phyloP scores from a whole-genome alignment of 1,284 basidiomycete genomes.

The Trametes pubescens region DNA sequence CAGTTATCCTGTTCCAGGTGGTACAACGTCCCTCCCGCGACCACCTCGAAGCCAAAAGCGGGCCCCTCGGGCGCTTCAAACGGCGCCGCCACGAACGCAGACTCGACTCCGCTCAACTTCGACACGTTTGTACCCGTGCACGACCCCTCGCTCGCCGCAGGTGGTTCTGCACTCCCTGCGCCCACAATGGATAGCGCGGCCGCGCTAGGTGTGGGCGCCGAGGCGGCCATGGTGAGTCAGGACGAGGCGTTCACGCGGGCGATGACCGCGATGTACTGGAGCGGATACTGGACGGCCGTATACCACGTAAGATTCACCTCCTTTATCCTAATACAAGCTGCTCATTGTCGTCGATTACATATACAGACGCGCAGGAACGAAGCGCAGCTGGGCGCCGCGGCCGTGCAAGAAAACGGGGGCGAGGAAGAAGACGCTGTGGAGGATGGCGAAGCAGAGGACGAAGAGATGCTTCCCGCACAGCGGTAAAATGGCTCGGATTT shows the following conservation, averaged over 20 bases:
- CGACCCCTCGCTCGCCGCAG: constrained; percentile 62
- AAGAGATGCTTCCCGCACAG: constrained; percentile 41
- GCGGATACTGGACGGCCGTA: constrained; percentile 84
- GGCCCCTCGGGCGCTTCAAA: background rate
- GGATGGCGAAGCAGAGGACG: constrained; percentile 41
- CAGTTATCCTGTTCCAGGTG: constrained; percentile 54
- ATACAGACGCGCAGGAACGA: constrained; percentile 32
- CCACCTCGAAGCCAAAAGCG: constrained; percentile 36
- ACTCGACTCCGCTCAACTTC: constrained; percentile 73
- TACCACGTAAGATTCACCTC: constrained; percentile 62
- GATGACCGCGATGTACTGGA: constrained; percentile 81
- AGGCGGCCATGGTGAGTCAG: constrained; percentile 55
- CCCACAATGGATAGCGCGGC: constrained; percentile 35
- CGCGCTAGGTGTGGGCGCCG: constrained; percentile 41
- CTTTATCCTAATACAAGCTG: background rate
- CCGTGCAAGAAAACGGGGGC: constrained; percentile 1
- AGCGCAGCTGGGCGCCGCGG: constrained; percentile 17
- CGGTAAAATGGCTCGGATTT: constrained; percentile 21
- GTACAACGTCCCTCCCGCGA: constrained; percentile 73
- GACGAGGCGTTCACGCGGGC: constrained; percentile 81
- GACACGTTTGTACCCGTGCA: constrained; percentile 72
- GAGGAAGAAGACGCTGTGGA: constrained; percentile 23
- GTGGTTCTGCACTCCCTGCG: constrained; percentile 17
- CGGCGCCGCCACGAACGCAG: constrained; percentile 27
- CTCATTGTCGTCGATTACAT: background rate